Percentiles rank a stretch among this genome's conserved stretches.
Evolutionary conservation across 192 early-diverging fungal species (phyloP).

Genomic region (Lunasporangiospora selenospora): DNA sequence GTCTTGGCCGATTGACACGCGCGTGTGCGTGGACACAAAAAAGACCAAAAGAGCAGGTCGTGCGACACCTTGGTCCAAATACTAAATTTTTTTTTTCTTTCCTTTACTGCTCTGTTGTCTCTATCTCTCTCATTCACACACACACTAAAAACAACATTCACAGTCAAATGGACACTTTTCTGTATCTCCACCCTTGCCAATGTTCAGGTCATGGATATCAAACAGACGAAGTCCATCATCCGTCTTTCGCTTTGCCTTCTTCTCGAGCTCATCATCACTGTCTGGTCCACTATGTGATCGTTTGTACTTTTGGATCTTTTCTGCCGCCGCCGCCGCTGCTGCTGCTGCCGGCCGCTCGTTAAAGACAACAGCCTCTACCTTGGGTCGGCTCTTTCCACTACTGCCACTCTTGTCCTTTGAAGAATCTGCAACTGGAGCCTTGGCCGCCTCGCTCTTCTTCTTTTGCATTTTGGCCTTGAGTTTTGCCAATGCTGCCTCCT

Average conservation of each 20-base stretch:
- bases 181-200: conserved; percentile 54
- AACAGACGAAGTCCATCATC: conserved; percentile 55
- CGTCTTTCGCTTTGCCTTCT: conserved; percentile 42
- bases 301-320: conserved; percentile 44
- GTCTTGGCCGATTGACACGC: too few relatives aligned
- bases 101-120: background rate
- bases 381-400: too few relatives aligned
- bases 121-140: too few relatives aligned
- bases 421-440: background rate
- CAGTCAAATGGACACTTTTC: conserved; percentile 59
- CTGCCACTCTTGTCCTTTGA: conserved; percentile 15
- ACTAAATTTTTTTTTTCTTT: background rate
- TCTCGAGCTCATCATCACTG: conserved; percentile 48
- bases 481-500: conserved; percentile 34
- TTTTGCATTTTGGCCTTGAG: conserved; percentile 32
- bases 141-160: conserved; percentile 53
- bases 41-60: background rate
- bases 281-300: conserved; percentile 30
- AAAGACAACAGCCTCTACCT: conserved; percentile 42
- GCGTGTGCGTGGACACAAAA: background rate
- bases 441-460: background rate
- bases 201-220: conserved; percentile 52
- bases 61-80: background rate
- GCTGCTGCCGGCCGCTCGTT: conserved; percentile 45
- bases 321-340: conserved; percentile 36